Base-by-base conservation (phyloP, 1,139 yeast genomes). In the Arxiozyma bovina region DNA sequence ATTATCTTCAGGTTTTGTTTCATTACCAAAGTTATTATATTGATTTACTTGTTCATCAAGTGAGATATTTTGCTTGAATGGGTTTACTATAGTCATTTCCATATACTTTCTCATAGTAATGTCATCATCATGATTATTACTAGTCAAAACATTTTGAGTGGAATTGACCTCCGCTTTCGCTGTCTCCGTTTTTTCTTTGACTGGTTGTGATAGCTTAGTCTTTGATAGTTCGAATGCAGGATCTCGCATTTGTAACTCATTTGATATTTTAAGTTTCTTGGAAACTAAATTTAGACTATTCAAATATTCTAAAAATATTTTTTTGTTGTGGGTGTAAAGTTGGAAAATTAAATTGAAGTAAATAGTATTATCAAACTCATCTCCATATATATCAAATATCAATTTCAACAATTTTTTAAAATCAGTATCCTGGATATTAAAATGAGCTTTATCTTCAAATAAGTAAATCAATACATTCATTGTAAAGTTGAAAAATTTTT, bases 41-140 rank as follows among this genome's bases (percentile, higher is more conserved):
- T 61, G 61, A 15, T 62, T 50, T 9, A 62, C 64, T 51, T 64
- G 61, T 25, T 55, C 56, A 22, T 58, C 58, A 6, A 59, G 58
- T 5, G 58, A 55, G 30, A 63, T 54, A 9, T 54, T 55, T 42
- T 60, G 72, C 18, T 61, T 71, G 46, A 67, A 62, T 3, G 75
- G 74, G 45, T 72, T 72, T 20, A 73, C 72, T 75, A 72, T 73
- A 0, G 76, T 72, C 70, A 73, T 72, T 47, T 73, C 74, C 51
- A 66, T 57, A 27, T 62, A 60, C 11, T 55, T 61, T 43, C 61
- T 60, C 8, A 55, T 63, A 15, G 51, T 42, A 5, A 53, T 41
- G 22, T 53, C 59, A 43, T 60, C 65, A 11, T 56, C 57, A 47
- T 63, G 62, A 18, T 59, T 60, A 17, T 61, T 57, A 21, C 25